Conservation (phyloP, 75 land plant genomes). For the Larix kaempferi region DNA sequence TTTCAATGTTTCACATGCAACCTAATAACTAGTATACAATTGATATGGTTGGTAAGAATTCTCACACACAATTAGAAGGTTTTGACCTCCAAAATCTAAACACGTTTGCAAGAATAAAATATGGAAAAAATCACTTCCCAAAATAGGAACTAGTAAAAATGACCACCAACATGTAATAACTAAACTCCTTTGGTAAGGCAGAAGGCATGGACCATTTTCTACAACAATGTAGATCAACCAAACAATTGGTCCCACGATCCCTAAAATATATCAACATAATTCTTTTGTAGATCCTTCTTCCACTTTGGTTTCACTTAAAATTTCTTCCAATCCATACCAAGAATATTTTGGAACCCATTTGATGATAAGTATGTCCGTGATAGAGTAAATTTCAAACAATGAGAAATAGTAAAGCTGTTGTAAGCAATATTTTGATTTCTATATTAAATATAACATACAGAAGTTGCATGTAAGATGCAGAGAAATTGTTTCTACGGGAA, state of each 20-base stretch:
- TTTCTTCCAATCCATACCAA: constrained; percentile 35
- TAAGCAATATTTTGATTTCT: not conserved
- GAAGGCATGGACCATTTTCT: too few species aligned
- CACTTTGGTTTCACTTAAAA: constrained; percentile 47
- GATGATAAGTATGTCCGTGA: constrained; percentile 37
- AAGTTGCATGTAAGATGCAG: not conserved
- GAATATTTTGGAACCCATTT: constrained; percentile 39
- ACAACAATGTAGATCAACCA: too few species aligned
- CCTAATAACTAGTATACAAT: too few species aligned
- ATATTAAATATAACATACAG: not conserved
- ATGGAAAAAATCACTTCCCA: too few species aligned
- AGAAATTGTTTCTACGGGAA: not conserved
- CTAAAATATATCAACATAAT: constrained; percentile 22
- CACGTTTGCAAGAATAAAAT: too few species aligned
- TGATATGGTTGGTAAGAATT: too few species aligned
- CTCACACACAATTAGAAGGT: too few species aligned
- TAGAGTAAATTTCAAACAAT: not conserved
- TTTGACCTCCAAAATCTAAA: too few species aligned
- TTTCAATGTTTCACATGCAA: too few species aligned
- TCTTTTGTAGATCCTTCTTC: constrained; percentile 44
- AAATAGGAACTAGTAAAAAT: too few species aligned
- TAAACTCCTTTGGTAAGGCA: too few species aligned
- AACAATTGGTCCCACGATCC: not conserved
- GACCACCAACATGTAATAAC: too few species aligned
- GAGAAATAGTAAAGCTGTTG: not conserved